phyloP scores from a whole-genome alignment of 176 grass and related monocot species.

The Cymbopogon citratus region DNA sequence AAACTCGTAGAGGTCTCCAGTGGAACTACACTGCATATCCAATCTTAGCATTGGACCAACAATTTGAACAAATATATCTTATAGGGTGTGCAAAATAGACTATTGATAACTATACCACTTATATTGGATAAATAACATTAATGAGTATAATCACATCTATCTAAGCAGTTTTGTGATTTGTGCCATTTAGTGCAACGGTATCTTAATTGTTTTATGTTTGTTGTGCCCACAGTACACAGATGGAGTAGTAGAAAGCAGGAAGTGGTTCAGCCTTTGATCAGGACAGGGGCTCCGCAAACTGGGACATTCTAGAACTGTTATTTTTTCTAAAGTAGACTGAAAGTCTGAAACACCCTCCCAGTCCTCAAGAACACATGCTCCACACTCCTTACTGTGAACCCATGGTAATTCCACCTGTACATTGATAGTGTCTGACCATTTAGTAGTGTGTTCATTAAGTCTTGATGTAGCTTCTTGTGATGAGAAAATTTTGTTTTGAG shows the following conservation, averaged over 20 bases:
- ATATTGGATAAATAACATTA: conserved; percentile 8
- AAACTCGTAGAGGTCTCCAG: conserved; percentile 87
- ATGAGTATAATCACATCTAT: neutral
- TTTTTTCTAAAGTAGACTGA: conserved; percentile 4
- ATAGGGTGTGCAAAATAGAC: neutral
- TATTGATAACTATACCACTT: neutral
- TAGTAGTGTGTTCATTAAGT: conserved; percentile 2
- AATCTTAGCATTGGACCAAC: conserved; percentile 43
- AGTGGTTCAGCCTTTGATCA: neutral
- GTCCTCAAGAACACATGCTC: conserved; percentile 16
- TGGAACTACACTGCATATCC: conserved; percentile 64
- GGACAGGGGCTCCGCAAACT: neutral
- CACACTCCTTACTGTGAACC: conserved; percentile 94
- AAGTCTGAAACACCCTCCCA: conserved; percentile 10
- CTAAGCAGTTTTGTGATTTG: neutral
- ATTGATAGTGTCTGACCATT: neutral
- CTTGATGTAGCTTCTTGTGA: neutral
- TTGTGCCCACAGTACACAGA: neutral
- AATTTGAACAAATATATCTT: neutral
- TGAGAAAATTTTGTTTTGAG: conserved; percentile 11
- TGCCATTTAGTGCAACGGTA: neutral
- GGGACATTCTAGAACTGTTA: neutral
- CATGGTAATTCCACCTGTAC: conserved; percentile 77
- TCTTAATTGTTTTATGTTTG: conserved; percentile 1
- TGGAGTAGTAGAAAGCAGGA: neutral